These are phyloP conservation scores for Aspergillus sp. DNA, from an alignment of 2,329 filamentous ascomycete species.

Conservation along the genomic window DNA sequence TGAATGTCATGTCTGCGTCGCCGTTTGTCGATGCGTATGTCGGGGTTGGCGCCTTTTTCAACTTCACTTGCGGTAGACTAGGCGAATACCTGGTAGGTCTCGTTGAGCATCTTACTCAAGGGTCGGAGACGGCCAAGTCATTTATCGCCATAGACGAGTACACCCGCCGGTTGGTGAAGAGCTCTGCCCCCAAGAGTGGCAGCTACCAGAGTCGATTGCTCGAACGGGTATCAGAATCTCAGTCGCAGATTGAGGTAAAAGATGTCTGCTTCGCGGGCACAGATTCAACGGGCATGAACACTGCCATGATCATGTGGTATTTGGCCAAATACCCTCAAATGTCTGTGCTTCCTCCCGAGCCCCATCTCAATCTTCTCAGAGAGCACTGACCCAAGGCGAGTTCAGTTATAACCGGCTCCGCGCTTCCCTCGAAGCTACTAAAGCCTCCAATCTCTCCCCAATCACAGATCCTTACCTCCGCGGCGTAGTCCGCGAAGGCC, in stretches of 20 bases:
- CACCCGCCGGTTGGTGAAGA: slow-evolving; percentile 45
- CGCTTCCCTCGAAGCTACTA: slow-evolving; percentile 36
- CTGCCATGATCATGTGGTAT: slow-evolving; percentile 54
- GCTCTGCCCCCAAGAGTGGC: slow-evolving; percentile 36
- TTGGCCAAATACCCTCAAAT: slow-evolving; percentile 49
- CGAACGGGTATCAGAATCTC: slow-evolving; percentile 45
- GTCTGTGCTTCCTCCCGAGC: slow-evolving; percentile 28
- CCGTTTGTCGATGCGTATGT: slow-evolving; percentile 61
- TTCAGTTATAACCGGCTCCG: slow-evolving; percentile 38
- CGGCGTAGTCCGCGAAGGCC: slow-evolving; percentile 55
- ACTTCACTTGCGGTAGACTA: slow-evolving; percentile 48
- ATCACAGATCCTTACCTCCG: slow-evolving; percentile 49
- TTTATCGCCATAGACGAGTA: slow-evolving; percentile 50
- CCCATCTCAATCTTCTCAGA: background rate
- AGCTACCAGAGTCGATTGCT: slow-evolving; percentile 57
- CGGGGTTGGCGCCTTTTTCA: slow-evolving; percentile 60
- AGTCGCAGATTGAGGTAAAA: slow-evolving; percentile 57
- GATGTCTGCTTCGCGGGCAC: slow-evolving; percentile 61
- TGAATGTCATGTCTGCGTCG: slow-evolving; percentile 46
- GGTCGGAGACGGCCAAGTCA: slow-evolving; percentile 37
- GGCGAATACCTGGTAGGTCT: slow-evolving; percentile 41
- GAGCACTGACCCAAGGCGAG: background rate
- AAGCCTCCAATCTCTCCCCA: slow-evolving; percentile 32
- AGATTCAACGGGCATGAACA: slow-evolving; percentile 58
- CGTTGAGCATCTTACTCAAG: slow-evolving; percentile 40